Percentiles rank a stretch among this genome's conserved stretches.
Evolutionary conservation across 352 stramenopile genomes (phyloP).

Genomic region (Globisporangium apiculatum): DNA sequence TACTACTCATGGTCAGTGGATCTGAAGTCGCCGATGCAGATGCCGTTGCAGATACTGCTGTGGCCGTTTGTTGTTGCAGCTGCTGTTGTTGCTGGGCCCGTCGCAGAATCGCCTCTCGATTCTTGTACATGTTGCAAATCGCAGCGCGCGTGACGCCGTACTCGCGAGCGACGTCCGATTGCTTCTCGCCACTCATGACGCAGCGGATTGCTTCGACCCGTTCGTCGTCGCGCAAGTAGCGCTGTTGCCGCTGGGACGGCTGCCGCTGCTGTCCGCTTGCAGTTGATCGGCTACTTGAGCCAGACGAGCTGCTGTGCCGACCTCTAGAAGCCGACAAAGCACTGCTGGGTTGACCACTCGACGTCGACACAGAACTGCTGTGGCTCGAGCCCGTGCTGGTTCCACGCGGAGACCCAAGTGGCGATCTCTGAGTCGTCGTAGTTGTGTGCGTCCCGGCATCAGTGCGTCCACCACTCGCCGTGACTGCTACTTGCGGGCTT

Average conservation of each 20-base stretch:
- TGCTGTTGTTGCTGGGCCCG: constrained; percentile 8
- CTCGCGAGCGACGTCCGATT: constrained; percentile 55
- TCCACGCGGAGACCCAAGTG: too few relatives aligned
- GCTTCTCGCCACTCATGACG: constrained; percentile 47
- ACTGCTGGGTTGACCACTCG: too few relatives aligned
- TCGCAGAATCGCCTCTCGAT: constrained; percentile 37
- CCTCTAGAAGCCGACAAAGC: too few relatives aligned
- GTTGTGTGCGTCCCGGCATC: too few relatives aligned
- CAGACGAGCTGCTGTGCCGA: too few relatives aligned
- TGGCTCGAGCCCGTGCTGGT: too few relatives aligned
- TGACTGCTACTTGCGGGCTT: too few relatives aligned
- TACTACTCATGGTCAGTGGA: not conserved
- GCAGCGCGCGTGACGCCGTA: constrained; percentile 53
- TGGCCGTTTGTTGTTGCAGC: not conserved
- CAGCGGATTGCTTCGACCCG: constrained; percentile 13
- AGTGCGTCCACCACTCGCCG: too few relatives aligned
- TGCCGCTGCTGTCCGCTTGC: not conserved
- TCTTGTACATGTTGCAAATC: constrained; percentile 64
- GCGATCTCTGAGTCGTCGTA: too few relatives aligned
- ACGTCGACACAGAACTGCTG: too few relatives aligned
- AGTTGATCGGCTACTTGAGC: not conserved
- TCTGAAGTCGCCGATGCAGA: not conserved
- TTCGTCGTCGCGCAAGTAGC: constrained; percentile 9
- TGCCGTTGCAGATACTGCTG: not conserved
- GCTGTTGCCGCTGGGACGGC: not conserved